Evolutionary conservation across 2,329 filamentous ascomycete genomes (phyloP).

Genomic region (Aureobasidium namibiae): DNA sequence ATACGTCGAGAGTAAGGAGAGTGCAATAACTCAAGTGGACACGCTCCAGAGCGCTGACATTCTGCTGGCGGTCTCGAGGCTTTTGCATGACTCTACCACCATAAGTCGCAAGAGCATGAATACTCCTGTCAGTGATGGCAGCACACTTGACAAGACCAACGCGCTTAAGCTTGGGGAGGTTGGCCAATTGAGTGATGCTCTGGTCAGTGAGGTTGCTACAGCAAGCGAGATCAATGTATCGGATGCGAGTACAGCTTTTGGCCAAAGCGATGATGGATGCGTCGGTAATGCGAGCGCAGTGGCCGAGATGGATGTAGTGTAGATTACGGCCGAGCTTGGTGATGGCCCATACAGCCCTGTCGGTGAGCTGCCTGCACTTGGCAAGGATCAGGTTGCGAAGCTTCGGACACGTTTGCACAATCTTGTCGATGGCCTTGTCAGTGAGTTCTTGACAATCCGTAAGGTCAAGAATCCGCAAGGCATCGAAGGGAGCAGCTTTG

Average conservation of each 20-base stretch:
- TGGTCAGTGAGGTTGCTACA: constrained; percentile 80
- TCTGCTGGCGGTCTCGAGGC: constrained; percentile 22
- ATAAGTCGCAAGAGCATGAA: constrained; percentile 66
- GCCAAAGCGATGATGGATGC: constrained; percentile 78
- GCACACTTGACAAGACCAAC: constrained; percentile 94
- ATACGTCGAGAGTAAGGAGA: constrained; percentile 70
- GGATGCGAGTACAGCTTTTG: constrained; percentile 79
- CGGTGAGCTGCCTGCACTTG: constrained; percentile 89
- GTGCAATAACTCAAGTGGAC: constrained; percentile 96
- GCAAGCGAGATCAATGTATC: constrained; percentile 97
- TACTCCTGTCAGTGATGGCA: constrained; percentile 81
- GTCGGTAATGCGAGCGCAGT: constrained; percentile 88
- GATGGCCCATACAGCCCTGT: constrained; percentile 79
- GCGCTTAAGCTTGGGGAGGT: constrained; percentile 83
- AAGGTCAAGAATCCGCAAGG: constrained; percentile 84
- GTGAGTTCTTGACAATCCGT: constrained; percentile 80
- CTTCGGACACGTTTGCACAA: constrained; percentile 76
- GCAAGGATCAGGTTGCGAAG: constrained; percentile 88
- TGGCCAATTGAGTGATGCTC: constrained; percentile 75
- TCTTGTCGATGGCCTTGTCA: constrained; percentile 79
- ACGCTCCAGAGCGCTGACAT: constrained; percentile 69
- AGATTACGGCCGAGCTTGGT: constrained; percentile 87
- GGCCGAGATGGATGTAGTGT: constrained; percentile 91
- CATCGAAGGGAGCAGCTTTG: constrained; percentile 61
- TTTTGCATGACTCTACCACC: constrained; percentile 20